Evolutionary conservation across 2,329 filamentous ascomycete genomes (phyloP), one percentile per base, ranked within the genome.

Genomic region (Fusarium ramigenum): DNA sequence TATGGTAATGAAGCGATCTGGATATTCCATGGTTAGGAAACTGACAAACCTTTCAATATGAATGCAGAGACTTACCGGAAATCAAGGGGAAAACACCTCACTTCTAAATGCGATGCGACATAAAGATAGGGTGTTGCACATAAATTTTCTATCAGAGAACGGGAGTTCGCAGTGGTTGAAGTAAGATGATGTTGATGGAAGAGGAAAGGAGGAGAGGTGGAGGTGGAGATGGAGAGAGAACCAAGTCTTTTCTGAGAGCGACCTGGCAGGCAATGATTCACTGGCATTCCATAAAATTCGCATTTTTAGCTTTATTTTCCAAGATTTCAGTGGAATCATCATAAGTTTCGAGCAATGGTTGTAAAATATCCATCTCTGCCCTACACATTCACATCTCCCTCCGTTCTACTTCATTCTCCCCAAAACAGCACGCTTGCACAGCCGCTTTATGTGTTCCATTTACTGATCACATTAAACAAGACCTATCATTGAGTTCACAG

Each of bases 221-320:
- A 28, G 23, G 18, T 15, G 8, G 43, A 28, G 23, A 46, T 46
- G 18, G 43, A 21, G 43, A 46, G 23, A 12, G 42, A 25, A 25
- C 21, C 11, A 21, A 46, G 43, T 28, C 5, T 19, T 28, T 46
- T 28, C 8, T 21, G 5, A 4, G 0, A 10, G 23, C 43, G 18
- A 28, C 10, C 43, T 14, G 8, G 8, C 23, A 0, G 43, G 3
- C 23, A 4, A 19, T 46, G 43, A 46, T 15, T 46, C 43, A 46
- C 2, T 1, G 18, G 0, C 43, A 19, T 46, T 46, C 43, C 14
- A 8, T 25, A 0, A 9, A 19, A 19, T 19, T 19, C 10, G 5
- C 9, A 6, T 12, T 43, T 25, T 19, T 12, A 19, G 23, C 42
- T 44, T 10, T 2, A 19, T 46, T 46, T 15, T 4, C 11, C 18